phyloP scores from a whole-genome alignment of 1,139 yeast genomes.

The Eremothecium sinecaudum region DNA sequence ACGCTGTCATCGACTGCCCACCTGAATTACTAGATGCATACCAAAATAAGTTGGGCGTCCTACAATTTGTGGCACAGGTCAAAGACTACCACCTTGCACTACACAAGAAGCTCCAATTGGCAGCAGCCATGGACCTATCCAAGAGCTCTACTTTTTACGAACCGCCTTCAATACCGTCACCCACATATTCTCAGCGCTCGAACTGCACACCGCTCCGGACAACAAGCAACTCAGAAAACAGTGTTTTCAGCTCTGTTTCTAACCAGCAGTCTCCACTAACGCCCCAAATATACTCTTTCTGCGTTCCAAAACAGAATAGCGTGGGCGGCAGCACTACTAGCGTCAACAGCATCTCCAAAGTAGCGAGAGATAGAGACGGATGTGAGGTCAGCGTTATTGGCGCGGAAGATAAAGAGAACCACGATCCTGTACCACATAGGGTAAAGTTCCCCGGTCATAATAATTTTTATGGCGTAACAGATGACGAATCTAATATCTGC shows the following conservation, averaged over 20 bases:
- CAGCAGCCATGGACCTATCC: constrained; percentile 22
- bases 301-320: constrained; percentile 14
- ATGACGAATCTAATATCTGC: constrained; percentile 13
- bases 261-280: constrained; percentile 24
- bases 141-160: constrained; percentile 13
- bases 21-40: constrained; percentile 21
- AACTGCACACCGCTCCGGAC: constrained; percentile 27
- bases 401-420: constrained; percentile 18
- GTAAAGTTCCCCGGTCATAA: constrained; percentile 22
- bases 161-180: constrained; percentile 14
- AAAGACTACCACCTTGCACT: constrained; percentile 20
- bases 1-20: constrained; percentile 24
- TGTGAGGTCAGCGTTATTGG: constrained; percentile 8
- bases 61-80: constrained; percentile 22
- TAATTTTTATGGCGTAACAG: constrained; percentile 17
- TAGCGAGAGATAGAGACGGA: constrained; percentile 8
- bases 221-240: constrained; percentile 23
- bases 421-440: constrained; percentile 19
- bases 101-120: constrained; percentile 23
- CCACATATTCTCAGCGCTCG: constrained; percentile 20
- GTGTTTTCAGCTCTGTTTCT: constrained; percentile 21
- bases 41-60: constrained; percentile 23
- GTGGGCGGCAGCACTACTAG: constrained; percentile 23
- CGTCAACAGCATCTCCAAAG: constrained; percentile 19
- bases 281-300: constrained; percentile 22